Base-by-base conservation (phyloP, 176 grass and related monocot species). In the Hordeum vulgare region DNA sequence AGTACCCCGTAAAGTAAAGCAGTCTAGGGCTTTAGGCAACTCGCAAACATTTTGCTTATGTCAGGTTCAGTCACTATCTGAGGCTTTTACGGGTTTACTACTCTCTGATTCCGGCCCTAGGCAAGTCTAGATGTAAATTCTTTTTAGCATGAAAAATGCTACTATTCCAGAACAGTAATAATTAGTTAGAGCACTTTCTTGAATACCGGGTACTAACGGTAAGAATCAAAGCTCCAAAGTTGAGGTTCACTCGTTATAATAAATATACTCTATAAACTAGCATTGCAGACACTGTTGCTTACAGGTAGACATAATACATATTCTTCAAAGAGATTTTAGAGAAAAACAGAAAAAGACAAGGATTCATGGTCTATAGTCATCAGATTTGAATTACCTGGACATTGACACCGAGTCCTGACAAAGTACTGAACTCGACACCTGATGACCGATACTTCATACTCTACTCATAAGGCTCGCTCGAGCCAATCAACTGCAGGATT, bases 1-100 rank as follows among this genome's bases (percentile, higher is more conserved):
- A 31, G 23, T 76, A 29, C 21, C 80, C 13, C 62, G 78, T 81
- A 70, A 89, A 81, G 51, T 81, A 76, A 80, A 81, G 66, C 24
- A 63, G 61, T 75, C 74, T 74, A 21, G 45, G 44, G 71, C 44
- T 74, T 74, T 76, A n/a, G 49, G 53, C 49, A 85, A 67, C 61
- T 76, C 61, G 68, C 35, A 8, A 80, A 74, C 35, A 75, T 18
- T 68, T 68, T 89, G 31, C 39, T 33, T 63, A 18, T 76, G 63
- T 61, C 39, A 62, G 18, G 29, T 76, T 76, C 51, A 62, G 77
- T 54, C 61, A 63, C 61, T 72, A 71, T 51, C 26, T 47, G 18
- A 83, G 51, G 81, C 39, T 53, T 76, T 84, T 45, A 34, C 71
- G 64, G 64, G 59, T 66, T 74, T 25, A 58, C 26, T 45, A 61